Evolutionary conservation across 176 grass and related monocot genomes (phyloP).

Genomic region (Ensete ventricosum): DNA sequence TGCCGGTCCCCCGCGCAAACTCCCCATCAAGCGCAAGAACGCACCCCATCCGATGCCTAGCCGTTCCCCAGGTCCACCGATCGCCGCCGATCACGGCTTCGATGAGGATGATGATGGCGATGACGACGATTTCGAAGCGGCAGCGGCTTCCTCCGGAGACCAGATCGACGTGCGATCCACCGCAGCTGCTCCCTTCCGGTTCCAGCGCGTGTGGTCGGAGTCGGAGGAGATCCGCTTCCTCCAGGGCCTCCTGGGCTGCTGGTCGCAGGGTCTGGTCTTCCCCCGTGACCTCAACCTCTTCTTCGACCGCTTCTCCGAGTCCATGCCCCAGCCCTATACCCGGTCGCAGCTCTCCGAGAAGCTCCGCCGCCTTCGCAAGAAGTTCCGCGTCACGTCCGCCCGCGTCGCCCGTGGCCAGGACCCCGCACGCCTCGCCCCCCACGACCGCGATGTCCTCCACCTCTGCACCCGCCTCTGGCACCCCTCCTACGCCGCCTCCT

Average conservation of each 20-base stretch:
- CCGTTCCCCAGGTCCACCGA: slow-evolving; percentile 15
- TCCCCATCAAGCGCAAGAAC: slow-evolving; percentile 94
- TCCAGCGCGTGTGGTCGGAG: slow-evolving; percentile 76
- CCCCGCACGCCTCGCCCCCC: slow-evolving; percentile 72
- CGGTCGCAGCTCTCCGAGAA: slow-evolving; percentile 95
- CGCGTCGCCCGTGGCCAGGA: slow-evolving; percentile 57
- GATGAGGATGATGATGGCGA: slow-evolving; percentile 6
- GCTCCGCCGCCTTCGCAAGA: slow-evolving; percentile 78
- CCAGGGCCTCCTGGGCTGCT: slow-evolving; percentile 67
- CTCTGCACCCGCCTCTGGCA: slow-evolving; percentile 91
- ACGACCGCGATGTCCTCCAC: slow-evolving; percentile 91
- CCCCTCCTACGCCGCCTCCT: slow-evolving; percentile 57
- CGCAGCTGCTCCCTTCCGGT: slow-evolving; percentile 29
- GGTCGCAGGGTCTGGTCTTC: slow-evolving; percentile 24
- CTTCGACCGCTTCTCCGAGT: slow-evolving; percentile 93
- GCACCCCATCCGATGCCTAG: slow-evolving; percentile 8
- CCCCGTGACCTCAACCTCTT: slow-evolving; percentile 91
- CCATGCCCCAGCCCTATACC: slow-evolving; percentile 53
- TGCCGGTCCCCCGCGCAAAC: slow-evolving; percentile 47
- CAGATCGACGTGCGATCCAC: background rate
- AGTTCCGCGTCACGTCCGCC: slow-evolving; percentile 40
- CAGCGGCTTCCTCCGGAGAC: background rate
- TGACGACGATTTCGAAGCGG: background rate
- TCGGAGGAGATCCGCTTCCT: slow-evolving; percentile 46
- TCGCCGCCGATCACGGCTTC: slow-evolving; percentile 14